phyloP scores from a whole-genome alignment of 257 asterid genomes.

The Lavandula angustifolia region DNA sequence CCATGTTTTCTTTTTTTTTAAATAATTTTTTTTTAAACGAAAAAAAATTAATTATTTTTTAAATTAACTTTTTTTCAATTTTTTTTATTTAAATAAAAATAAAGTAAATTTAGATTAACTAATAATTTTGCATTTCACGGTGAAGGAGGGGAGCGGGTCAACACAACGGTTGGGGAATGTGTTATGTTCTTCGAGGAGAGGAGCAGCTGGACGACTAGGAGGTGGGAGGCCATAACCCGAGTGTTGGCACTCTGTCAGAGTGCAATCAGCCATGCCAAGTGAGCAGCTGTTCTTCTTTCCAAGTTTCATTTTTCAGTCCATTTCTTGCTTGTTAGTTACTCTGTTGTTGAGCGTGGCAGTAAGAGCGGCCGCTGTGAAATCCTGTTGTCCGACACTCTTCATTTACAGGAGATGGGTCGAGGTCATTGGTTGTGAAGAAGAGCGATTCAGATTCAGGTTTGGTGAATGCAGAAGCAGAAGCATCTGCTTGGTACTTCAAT shows the following conservation, averaged over 20 bases:
- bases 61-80: no score
- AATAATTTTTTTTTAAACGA: no score
- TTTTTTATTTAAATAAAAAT: no score
- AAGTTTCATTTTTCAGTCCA: neutral
- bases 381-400: constrained; percentile 77
- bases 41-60: no score
- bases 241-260: constrained; percentile 66
- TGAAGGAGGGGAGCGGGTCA: no score
- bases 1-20: no score
- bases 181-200: no score
- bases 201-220: no score
- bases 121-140: no score
- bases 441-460: constrained; percentile 39
- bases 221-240: no score
- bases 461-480: constrained; percentile 26
- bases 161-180: no score
- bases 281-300: constrained; percentile 24
- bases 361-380: constrained; percentile 54
- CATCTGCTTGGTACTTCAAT: constrained; percentile 73
- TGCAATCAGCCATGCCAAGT: constrained; percentile 75
- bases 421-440: constrained; percentile 61
- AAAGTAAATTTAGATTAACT: no score
- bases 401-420: constrained; percentile 77
- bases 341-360: constrained; percentile 39
- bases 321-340: constrained; percentile 5